Conservation (phyloP, 805 yeast species). For the Isabelozyma gotoi region DNA sequence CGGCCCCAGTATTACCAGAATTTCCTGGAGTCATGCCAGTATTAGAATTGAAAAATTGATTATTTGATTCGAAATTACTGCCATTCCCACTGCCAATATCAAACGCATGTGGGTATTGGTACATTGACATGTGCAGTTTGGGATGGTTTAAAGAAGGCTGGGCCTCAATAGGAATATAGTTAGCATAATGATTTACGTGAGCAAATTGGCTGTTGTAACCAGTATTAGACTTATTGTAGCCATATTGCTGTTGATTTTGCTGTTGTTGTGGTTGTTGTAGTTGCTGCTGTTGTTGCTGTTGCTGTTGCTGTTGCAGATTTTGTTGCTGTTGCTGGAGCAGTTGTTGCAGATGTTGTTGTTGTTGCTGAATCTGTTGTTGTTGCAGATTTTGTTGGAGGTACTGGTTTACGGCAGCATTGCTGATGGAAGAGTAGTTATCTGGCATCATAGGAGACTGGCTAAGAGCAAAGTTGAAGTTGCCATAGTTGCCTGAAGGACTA, state of each 20-base stretch:
- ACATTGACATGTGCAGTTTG: conserved; percentile 5
- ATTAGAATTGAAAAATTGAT: neutral
- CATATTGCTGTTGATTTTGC: neutral
- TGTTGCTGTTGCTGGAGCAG: neutral
- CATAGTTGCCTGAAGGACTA: neutral
- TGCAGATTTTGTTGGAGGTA: neutral
- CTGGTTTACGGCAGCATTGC: neutral
- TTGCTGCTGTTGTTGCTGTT: conserved; percentile 3
- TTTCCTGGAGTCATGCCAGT: neutral
- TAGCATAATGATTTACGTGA: conserved; percentile 27
- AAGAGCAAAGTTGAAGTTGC: neutral
- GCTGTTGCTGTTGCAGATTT: conserved; percentile 2
- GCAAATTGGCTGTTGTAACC: conserved; percentile 8
- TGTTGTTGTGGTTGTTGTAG: conserved; percentile 2
- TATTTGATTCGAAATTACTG: no score
- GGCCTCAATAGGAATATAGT: conserved; percentile 22
- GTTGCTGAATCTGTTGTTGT: neutral
- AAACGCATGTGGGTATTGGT: neutral
- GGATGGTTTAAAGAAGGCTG: conserved; percentile 10
- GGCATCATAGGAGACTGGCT: neutral
- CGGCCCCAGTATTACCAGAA: no score
- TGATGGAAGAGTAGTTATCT: neutral
- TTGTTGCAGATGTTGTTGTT: neutral
- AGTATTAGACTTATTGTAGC: conserved; percentile 1
- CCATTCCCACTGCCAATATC: neutral